Evolutionary conservation across 1,139 yeast genomes (phyloP).

Genomic region (Taphrina confusa): DNA sequence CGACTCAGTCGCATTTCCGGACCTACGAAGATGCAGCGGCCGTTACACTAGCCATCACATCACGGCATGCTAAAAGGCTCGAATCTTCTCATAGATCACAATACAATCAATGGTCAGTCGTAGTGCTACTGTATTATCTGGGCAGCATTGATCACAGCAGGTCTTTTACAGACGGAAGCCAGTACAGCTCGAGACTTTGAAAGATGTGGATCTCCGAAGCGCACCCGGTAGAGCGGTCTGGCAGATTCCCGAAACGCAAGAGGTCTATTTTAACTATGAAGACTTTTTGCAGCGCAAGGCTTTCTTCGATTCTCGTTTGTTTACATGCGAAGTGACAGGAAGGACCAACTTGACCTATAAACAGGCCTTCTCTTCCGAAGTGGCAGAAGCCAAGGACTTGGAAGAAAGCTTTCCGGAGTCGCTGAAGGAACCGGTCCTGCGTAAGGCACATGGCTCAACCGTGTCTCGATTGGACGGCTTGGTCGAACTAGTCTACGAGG

Average conservation of each 20-base stretch:
- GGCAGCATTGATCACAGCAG: slow-evolving; percentile 24
- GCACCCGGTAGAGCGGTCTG: slow-evolving; percentile 36
- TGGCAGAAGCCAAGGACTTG: slow-evolving; percentile 52
- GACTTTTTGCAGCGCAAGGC: slow-evolving; percentile 60
- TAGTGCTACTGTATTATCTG: too few relatives aligned
- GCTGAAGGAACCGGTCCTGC: slow-evolving; percentile 81
- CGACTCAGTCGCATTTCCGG: too few relatives aligned
- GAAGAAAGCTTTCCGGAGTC: slow-evolving; percentile 87
- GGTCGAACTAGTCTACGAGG: slow-evolving; percentile 34
- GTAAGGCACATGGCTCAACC: slow-evolving; percentile 78
- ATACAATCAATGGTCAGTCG: too few relatives aligned
- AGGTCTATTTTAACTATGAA: slow-evolving; percentile 54
- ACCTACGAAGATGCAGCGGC: too few relatives aligned
- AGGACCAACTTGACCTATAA: slow-evolving; percentile 86
- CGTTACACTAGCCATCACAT: too few relatives aligned
- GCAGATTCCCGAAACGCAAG: slow-evolving; percentile 30
- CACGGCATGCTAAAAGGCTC: too few relatives aligned
- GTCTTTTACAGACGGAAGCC: slow-evolving; percentile 41
- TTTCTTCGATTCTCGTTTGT: slow-evolving; percentile 56
- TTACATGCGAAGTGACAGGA: slow-evolving; percentile 95
- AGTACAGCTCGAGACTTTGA: slow-evolving; percentile 34
- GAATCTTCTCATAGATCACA: too few relatives aligned
- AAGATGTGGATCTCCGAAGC: not conserved
- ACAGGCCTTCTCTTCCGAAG: slow-evolving; percentile 80
- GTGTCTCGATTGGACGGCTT: slow-evolving; percentile 82